phyloP scores from a whole-genome alignment of 306 rosid genomes.

The Oxytropis ochrocephala region DNA sequence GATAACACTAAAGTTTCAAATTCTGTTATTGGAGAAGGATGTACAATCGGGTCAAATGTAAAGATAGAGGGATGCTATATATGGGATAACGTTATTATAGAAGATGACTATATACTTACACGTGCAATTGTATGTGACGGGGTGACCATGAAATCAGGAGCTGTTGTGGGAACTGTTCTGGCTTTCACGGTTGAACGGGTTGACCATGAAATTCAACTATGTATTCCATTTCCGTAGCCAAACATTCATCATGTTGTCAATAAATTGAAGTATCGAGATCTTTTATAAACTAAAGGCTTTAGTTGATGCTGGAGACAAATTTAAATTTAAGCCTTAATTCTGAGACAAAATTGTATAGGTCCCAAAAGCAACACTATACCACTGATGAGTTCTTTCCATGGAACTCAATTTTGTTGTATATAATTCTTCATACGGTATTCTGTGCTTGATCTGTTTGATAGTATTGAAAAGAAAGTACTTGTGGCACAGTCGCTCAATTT shows the following conservation, averaged over 20 bases:
- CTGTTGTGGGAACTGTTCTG: conserved; percentile 68
- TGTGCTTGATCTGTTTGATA: too few species aligned
- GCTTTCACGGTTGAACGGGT: conserved; percentile 90
- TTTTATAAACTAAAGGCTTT: conserved; percentile 9
- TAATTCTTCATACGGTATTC: too few species aligned
- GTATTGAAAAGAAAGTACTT: too few species aligned
- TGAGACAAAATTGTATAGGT: too few species aligned
- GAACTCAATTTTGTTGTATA: too few species aligned
- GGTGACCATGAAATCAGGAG: conserved; percentile 67
- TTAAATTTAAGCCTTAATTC: too few species aligned
- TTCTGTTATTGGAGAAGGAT: conserved; percentile 84
- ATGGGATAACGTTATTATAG: conserved; percentile 77
- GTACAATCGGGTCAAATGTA: conserved; percentile 80
- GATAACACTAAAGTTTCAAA: conserved; percentile 50
- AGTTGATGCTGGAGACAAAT: conserved; percentile 6
- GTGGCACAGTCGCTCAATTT: too few species aligned
- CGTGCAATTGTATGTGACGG: conserved; percentile 91
- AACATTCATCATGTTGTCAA: neutral
- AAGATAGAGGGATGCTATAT: conserved; percentile 78
- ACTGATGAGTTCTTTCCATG: too few species aligned
- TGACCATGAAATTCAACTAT: neutral
- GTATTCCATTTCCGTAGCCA: neutral
- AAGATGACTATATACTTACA: conserved; percentile 80
- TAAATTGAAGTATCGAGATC: neutral
- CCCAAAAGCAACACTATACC: too few species aligned